phyloP scores from a whole-genome alignment of 768 basidiomycete genomes.

The Trametes villosa region DNA sequence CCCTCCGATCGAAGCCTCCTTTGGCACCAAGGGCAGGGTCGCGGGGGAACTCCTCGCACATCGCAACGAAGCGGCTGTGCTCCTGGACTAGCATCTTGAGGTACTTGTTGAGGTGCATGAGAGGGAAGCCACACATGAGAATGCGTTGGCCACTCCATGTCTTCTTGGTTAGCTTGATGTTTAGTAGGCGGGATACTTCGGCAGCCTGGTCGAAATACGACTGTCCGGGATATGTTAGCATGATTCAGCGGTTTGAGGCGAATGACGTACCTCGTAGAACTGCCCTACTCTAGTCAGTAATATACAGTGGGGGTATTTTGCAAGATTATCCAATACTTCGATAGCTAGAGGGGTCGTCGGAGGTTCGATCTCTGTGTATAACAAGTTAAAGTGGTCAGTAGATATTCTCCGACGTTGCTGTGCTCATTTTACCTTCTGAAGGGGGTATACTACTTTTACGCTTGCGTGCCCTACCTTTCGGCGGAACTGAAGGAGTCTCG shows the following conservation, averaged over 20 bases:
- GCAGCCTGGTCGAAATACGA: conserved; percentile 93
- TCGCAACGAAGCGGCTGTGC: conserved; percentile 83
- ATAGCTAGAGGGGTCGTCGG: conserved; percentile 61
- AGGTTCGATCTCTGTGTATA: conserved; percentile 1
- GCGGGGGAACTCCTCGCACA: conserved; percentile 89
- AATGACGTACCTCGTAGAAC: conserved; percentile 82
- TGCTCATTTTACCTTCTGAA: not conserved
- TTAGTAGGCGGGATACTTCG: conserved; percentile 74
- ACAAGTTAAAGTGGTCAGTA: not conserved
- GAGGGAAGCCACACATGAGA: conserved; percentile 91
- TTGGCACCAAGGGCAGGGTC: conserved; percentile 50
- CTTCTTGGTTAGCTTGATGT: conserved; percentile 81
- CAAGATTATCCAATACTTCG: conserved; percentile 72
- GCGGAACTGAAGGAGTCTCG: not conserved
- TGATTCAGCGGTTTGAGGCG: not conserved
- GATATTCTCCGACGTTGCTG: not conserved
- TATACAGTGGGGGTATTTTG: conserved; percentile 84
- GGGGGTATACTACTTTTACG: not conserved
- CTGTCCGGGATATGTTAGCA: conserved; percentile 43
- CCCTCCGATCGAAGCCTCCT: conserved; percentile 74
- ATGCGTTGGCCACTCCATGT: conserved; percentile 72
- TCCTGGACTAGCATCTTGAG: conserved; percentile 85
- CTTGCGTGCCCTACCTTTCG: conserved; percentile 1
- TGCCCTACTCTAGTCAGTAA: conserved; percentile 91
- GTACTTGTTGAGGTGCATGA: conserved; percentile 82